A percentile compares a stretch with the other conserved stretches of the same genome.
Evolutionary conservation across 1,284 basidiomycete genomes (phyloP).

Genomic region (Trichosporon faecale): DNA sequence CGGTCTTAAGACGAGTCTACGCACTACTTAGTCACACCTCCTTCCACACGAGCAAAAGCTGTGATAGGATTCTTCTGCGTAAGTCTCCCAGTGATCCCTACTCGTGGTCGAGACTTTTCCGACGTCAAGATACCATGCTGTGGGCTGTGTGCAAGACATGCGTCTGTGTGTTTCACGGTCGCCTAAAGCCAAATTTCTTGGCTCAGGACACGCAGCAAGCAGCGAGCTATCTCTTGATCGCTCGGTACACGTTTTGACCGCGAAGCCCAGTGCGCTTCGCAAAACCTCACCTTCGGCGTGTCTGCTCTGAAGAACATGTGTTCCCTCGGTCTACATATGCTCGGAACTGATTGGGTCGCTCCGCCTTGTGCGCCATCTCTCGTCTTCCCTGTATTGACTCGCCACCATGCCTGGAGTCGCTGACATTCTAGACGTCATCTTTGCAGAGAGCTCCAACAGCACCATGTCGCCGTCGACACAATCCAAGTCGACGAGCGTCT

Average conservation of each 20-base stretch:
- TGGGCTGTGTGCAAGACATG: not conserved
- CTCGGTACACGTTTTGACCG: not conserved
- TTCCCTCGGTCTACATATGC: not conserved
- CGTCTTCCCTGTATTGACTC: not conserved
- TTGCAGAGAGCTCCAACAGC: not conserved
- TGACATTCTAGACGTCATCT: not conserved
- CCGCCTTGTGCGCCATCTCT: not conserved
- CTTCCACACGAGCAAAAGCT: slow-evolving; percentile 8
- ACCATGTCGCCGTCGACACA: slow-evolving; percentile 20
- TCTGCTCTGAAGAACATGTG: not conserved
- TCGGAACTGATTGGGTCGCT: not conserved
- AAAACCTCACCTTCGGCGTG: not conserved
- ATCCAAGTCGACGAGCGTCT: slow-evolving; percentile 37
- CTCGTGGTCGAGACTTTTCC: not conserved
- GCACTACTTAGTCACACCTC: not conserved
- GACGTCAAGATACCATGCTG: not conserved
- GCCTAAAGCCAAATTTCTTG: not conserved
- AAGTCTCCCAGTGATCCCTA: not conserved
- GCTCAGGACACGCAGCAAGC: not conserved
- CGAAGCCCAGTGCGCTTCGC: not conserved
- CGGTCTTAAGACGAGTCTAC: not conserved
- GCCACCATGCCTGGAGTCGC: not conserved
- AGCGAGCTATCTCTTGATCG: not conserved
- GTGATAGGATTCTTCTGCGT: not conserved
- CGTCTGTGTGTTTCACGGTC: not conserved